phyloP scores from a whole-genome alignment of 73 alveolate genomes.

The Paramecium biaurelia region DNA sequence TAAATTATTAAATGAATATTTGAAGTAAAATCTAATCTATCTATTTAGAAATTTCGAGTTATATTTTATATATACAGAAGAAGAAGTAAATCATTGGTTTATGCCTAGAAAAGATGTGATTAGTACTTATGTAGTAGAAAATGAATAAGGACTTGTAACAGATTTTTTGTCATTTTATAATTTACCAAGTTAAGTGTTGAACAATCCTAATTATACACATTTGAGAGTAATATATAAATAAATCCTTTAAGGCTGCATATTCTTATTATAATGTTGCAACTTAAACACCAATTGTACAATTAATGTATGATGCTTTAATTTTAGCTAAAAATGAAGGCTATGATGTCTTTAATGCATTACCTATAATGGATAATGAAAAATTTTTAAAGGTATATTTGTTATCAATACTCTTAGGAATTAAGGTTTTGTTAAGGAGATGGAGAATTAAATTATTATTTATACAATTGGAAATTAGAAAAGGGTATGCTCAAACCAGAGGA shows the following conservation, averaged over 20 bases:
- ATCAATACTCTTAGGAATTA: conserved; percentile 23
- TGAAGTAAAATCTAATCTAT: conserved; percentile 4
- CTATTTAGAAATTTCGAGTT: conserved; percentile 57
- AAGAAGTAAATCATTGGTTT: conserved; percentile 85
- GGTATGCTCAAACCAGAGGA: neutral
- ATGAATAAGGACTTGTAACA: conserved; percentile 81
- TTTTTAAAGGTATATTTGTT: conserved; percentile 60
- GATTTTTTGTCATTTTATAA: conserved; percentile 96
- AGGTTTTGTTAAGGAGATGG: conserved; percentile 85
- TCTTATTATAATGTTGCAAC: conserved; percentile 81
- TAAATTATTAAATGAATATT: conserved; percentile 72
- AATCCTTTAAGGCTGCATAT: conserved; percentile 78
- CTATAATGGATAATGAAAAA: conserved; percentile 91
- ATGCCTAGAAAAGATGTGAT: conserved; percentile 86
- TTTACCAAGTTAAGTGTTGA: conserved; percentile 88
- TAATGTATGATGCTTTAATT: conserved; percentile 86
- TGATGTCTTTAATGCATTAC: conserved; percentile 97
- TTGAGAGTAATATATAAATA: conserved; percentile 2
- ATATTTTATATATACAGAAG: conserved; percentile 70
- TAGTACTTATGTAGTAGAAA: conserved; percentile 88
- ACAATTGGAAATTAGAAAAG: conserved; percentile 84
- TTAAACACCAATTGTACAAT: conserved; percentile 76
- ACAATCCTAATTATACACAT: conserved; percentile 79
- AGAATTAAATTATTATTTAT: conserved; percentile 91
- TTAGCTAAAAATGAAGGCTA: conserved; percentile 91